Base-by-base conservation (phyloP, 257 asterid species). In the Solanum virginianum region DNA sequence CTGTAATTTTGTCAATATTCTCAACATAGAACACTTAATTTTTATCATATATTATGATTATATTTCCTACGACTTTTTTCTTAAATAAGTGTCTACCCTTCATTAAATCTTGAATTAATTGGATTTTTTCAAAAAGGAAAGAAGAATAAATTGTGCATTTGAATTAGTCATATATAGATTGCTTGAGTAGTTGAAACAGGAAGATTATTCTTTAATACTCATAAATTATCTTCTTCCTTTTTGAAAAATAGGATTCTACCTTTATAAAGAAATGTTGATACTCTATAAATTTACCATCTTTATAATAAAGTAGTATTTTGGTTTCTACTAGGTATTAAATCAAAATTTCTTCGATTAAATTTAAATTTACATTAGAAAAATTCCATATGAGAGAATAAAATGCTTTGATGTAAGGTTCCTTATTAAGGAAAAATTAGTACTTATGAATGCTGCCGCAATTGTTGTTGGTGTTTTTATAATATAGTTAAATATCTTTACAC, bases 361-460 rank as follows among this genome's bases (percentile, higher is more conserved):
- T 20, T 13, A 6, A 11, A 57, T 57, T 56, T 3, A 20, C 0
- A 1, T 62, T 18, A 1, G 1, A 62, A 62, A 24, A 2, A 1
- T 11, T 22, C 1, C 32, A 60, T 6, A 54, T 16, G 0, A 6
- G 0, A 6, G 2, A 4, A 5, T 54, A 54, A 11, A 60, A n/a
- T 1, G 14, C 36, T 60, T 14, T 14, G 24, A 63, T 24, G 0
- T 3, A 1, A 24, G 6, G 2, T 24, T 11, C 24, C 6, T 29
- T 1, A 15, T 32, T 32, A 32, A 32, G 13, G 5, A 32, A 0
- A 1, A 36, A 68, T 0, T 0, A 68, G 0, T 36, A 5, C 0
- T 68, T 10, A 36, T 36, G 1, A 22, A 10, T 60, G 1, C 13
- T 26, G 18, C 0, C 10, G 18, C 5, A 39, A 2, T 6, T 3